A percentile compares a stretch with the other conserved stretches of the same genome.
These are phyloP conservation scores for Pichia sp. DNA, from an alignment of 1,139 yeast genomes.

Conservation along the genomic window DNA sequence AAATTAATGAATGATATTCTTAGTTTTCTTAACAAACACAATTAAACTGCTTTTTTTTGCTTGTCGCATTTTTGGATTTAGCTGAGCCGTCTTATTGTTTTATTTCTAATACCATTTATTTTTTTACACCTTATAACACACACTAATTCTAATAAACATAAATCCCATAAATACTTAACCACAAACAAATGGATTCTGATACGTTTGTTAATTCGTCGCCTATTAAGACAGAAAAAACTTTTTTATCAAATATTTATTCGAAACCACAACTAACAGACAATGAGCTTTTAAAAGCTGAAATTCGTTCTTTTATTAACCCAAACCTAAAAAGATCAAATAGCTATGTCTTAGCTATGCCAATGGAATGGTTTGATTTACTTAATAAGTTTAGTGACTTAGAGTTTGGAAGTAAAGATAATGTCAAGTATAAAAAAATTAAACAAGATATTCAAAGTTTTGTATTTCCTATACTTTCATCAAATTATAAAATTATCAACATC, in stretches of 20 bases:
- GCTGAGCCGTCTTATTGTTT: neutral
- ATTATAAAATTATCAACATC: neutral
- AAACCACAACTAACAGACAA: neutral
- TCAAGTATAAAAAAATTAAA: neutral
- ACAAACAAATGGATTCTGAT: conserved; percentile 1
- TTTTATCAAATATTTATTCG: neutral
- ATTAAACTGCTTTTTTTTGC: neutral
- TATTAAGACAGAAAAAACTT: neutral
- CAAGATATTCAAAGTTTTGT: neutral
- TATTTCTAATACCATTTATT: neutral
- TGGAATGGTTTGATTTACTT: conserved; percentile 6
- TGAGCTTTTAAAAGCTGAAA: conserved; percentile 3
- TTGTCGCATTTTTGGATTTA: neutral
- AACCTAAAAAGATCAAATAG: neutral
- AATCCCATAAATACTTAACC: neutral
- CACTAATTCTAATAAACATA: neutral
- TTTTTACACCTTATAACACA: neutral
- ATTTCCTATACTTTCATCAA: conserved; percentile 4
- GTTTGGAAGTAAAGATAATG: neutral
- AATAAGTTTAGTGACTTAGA: neutral
- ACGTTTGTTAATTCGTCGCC: conserved; percentile 8
- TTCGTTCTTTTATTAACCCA: conserved; percentile 5
- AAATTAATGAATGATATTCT: conserved; percentile 29
- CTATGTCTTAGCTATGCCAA: conserved; percentile 4
- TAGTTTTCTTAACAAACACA: conserved; percentile 33